Percentiles rank a stretch among this genome's conserved stretches.
phyloP scores from a whole-genome alignment of 2,329 filamentous ascomycete species.

The Boeremia lycopersici region DNA sequence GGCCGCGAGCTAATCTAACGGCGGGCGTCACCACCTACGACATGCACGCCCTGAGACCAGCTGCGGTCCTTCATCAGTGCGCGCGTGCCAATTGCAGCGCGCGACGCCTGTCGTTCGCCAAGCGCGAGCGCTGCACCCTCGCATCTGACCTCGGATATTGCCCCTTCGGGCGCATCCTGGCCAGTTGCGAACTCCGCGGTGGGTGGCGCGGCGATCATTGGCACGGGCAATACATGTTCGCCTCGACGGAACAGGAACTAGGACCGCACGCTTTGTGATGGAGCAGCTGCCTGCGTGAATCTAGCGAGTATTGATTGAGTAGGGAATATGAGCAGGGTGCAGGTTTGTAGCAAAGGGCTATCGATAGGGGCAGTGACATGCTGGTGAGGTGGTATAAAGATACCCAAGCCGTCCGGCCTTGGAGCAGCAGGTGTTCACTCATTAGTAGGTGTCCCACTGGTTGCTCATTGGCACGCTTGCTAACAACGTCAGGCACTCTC shows the following conservation, averaged over 20 bases:
- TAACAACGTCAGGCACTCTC: conserved; percentile 17
- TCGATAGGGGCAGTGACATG: conserved; percentile 9
- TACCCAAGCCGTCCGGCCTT: not conserved
- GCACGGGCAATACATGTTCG: conserved; percentile 13
- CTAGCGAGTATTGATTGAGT: conserved; percentile 7
- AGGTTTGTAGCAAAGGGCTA: conserved; percentile 1
- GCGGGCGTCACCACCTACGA: conserved; percentile 1
- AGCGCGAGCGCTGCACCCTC: not conserved
- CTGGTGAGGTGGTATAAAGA: conserved; percentile 16
- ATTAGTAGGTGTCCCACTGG: conserved; percentile 8
- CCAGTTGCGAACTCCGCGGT: not conserved
- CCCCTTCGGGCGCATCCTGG: conserved; percentile 8
- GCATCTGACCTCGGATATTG: conserved; percentile 15
- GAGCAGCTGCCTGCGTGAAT: conserved; percentile 1
- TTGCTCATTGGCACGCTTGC: not conserved
- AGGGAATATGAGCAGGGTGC: conserved; percentile 2
- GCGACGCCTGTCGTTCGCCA: not conserved
- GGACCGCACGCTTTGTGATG: conserved; percentile 14
- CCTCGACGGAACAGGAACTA: conserved; percentile 12
- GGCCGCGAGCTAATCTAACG: conserved; percentile 11
- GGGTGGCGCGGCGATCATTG: conserved; percentile 10
- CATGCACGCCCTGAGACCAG: conserved; percentile 3
- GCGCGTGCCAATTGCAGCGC: not conserved
- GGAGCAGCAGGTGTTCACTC: conserved; percentile 13
- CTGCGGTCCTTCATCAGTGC: conserved; percentile 6